A percentile compares a stretch with the other conserved stretches of the same genome.
These are phyloP conservation scores for Thielaviopsis ethacetica DNA, from an alignment of 2,329 filamentous ascomycete species.

Conservation along the genomic window DNA sequence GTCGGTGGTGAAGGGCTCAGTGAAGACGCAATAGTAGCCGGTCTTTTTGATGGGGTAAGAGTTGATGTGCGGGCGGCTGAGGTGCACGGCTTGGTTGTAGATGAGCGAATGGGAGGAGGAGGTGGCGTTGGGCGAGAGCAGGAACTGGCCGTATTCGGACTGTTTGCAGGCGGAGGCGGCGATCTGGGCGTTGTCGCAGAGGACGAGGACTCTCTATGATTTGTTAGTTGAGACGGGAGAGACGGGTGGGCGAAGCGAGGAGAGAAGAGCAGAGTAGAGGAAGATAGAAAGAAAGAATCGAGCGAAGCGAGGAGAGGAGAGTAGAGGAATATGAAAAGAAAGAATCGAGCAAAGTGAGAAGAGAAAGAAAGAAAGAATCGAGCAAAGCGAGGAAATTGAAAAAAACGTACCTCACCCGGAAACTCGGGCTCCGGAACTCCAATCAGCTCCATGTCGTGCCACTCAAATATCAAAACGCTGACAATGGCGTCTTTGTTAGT, in stretches of 20 bases:
- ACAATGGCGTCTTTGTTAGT: slow-evolving; percentile 49
- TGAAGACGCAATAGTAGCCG: slow-evolving; percentile 89
- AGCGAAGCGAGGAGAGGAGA: no score
- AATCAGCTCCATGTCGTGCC: slow-evolving; percentile 67
- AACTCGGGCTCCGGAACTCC: slow-evolving; percentile 46
- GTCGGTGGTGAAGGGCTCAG: slow-evolving; percentile 48
- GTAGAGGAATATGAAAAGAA: not conserved
- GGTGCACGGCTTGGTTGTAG: slow-evolving; percentile 62
- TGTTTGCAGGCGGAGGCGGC: slow-evolving; percentile 54
- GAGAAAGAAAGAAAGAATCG: no score
- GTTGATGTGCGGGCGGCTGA: slow-evolving; percentile 57
- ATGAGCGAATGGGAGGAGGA: slow-evolving; percentile 55
- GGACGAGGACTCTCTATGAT: slow-evolving; percentile 26
- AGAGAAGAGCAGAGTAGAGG: not conserved
- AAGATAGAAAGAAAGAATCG: not conserved
- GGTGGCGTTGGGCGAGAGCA: slow-evolving; percentile 61
- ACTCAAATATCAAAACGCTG: slow-evolving; percentile 85
- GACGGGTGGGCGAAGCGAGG: slow-evolving; percentile 1
- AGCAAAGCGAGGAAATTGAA: not conserved
- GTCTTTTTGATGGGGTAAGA: slow-evolving; percentile 79
- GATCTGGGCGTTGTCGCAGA: slow-evolving; percentile 63
- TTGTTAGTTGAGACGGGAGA: slow-evolving; percentile 25
- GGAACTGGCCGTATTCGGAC: slow-evolving; percentile 69
- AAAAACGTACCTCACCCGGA: slow-evolving; percentile 32
- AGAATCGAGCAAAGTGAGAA: no score